Base-by-base conservation (phyloP, 495 filamentous ascomycete genomes). In the Daldinia decipiens region DNA sequence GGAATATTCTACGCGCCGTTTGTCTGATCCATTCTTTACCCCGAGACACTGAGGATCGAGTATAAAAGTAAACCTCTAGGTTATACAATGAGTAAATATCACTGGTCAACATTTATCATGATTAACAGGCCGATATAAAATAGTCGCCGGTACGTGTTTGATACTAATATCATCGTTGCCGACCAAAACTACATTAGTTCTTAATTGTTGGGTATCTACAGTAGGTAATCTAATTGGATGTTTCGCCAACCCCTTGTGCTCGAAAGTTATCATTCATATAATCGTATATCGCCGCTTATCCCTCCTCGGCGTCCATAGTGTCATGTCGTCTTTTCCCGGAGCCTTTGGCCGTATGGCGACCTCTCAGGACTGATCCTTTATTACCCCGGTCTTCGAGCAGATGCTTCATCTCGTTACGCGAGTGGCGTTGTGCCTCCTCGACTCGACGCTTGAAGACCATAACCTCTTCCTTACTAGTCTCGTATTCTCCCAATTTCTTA, bases 251-350 rank as follows among this genome's bases (percentile, higher is more conserved):
- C 47, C 27, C 40, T 55, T 45, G n/a, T 27, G n/a, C 38, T 11
- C 38, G 11, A 45, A 19, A 36, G 27, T 26, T 21, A 3, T 17
- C 27, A 34, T 61, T 53, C 47, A 34, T 54, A 21, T 51, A 36
- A 52, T 26, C 31, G 12, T 53, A 61, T 39, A 62, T 17, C 19
- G 17, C 1, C 21, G 21, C 45, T 76, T 61, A 90, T 40, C 89
- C 90, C 73, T 97, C 91, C 76, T 97, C 93, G 58, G 86, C 82
- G 79, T 97, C 94, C 94, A 97, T 96, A 34, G 90, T 83, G 77
- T 95, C 92, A 54, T 89, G 82, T 29, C 84, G 81, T 54, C 87
- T 83, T 80, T 90, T 91, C n/a, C 81, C 81, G 17, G 40, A 8
- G 52, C 76, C 72, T 68, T 74, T 76, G 38, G 81, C 83, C 34